These are phyloP conservation scores for Nicotiana sylvestris DNA, from an alignment of 257 asterid genomes.

Conservation along the genomic window DNA sequence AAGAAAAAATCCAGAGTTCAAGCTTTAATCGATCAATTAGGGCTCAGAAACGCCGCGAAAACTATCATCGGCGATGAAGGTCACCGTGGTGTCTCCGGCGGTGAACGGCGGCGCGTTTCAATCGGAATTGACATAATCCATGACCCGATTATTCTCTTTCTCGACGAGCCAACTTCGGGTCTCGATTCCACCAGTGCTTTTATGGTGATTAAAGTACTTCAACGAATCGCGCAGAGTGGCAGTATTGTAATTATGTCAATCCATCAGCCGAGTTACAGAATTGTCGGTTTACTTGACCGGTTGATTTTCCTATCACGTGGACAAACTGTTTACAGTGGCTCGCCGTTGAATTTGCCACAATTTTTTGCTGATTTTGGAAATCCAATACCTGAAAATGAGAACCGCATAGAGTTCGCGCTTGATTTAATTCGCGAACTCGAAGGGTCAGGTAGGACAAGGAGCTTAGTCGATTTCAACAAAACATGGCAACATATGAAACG, in stretches of 20 bases:
- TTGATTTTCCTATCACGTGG: slow-evolving; percentile 37
- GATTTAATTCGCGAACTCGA: slow-evolving; percentile 43
- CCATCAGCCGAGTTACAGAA: slow-evolving; percentile 47
- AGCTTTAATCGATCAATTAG: slow-evolving; percentile 21
- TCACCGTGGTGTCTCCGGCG: slow-evolving; percentile 42
- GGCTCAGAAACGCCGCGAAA: slow-evolving; percentile 15
- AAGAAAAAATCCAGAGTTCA: slow-evolving; percentile 34
- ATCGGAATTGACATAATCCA: slow-evolving; percentile 44
- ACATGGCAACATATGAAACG: slow-evolving; percentile 19
- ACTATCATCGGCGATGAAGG: slow-evolving; percentile 40
- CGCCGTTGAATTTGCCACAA: slow-evolving; percentile 23
- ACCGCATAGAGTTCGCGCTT: slow-evolving; percentile 32
- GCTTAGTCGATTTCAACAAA: slow-evolving; percentile 33
- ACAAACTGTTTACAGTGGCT: slow-evolving; percentile 32
- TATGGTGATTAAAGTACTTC: slow-evolving; percentile 42
- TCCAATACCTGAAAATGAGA: slow-evolving; percentile 36
- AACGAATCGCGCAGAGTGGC: slow-evolving; percentile 43
- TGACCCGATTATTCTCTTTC: slow-evolving; percentile 40
- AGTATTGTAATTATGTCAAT: slow-evolving; percentile 46
- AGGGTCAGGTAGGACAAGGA: slow-evolving; percentile 23
- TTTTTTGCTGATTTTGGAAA: slow-evolving; percentile 37
- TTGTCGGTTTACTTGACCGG: slow-evolving; percentile 31
- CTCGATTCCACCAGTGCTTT: slow-evolving; percentile 46
- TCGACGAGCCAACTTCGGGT: slow-evolving; percentile 50
- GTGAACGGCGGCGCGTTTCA: slow-evolving; percentile 42